Percentiles rank a stretch among this genome's conserved stretches.
phyloP scores from a whole-genome alignment of 208 protist genomes.

The Ichthyophonus hoferi region DNA sequence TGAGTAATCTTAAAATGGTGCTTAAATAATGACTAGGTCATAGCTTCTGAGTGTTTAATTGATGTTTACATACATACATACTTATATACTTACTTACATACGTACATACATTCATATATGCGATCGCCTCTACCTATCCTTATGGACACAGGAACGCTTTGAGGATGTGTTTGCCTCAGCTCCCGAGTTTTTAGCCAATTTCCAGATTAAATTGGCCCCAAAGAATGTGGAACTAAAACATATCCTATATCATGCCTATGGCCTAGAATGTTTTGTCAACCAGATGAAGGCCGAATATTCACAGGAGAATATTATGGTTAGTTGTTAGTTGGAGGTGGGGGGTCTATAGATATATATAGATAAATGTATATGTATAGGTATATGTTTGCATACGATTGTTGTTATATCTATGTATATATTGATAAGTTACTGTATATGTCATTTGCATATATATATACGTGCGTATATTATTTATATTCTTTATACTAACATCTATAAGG shows the following conservation, averaged over 20 bases:
- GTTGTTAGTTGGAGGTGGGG: not conserved
- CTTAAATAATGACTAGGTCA: too few relatives aligned
- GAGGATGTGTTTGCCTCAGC: constrained; percentile 25
- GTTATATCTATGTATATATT: too few relatives aligned
- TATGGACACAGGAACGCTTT: not conserved
- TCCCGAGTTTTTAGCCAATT: constrained; percentile 25
- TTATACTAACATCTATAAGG: too few relatives aligned
- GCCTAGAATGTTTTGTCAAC: constrained; percentile 24
- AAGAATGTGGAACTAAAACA: constrained; percentile 25
- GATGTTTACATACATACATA: too few relatives aligned
- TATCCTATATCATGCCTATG: constrained; percentile 12
- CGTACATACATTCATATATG: not conserved
- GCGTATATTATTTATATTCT: too few relatives aligned
- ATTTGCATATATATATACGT: too few relatives aligned
- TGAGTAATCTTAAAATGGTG: too few relatives aligned
- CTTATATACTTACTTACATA: not conserved
- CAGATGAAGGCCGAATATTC: constrained; percentile 34
- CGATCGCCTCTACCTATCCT: not conserved
- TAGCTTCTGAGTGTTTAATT: too few relatives aligned
- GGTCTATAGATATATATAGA: too few relatives aligned
- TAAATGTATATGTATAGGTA: too few relatives aligned
- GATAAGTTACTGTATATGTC: too few relatives aligned
- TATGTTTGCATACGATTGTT: not conserved
- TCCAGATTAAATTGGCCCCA: constrained; percentile 31
- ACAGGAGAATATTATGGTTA: constrained; percentile 22